Evolutionary conservation across 2,329 filamentous ascomycete species (phyloP).

Genomic region (Cladophialophora immunda): DNA sequence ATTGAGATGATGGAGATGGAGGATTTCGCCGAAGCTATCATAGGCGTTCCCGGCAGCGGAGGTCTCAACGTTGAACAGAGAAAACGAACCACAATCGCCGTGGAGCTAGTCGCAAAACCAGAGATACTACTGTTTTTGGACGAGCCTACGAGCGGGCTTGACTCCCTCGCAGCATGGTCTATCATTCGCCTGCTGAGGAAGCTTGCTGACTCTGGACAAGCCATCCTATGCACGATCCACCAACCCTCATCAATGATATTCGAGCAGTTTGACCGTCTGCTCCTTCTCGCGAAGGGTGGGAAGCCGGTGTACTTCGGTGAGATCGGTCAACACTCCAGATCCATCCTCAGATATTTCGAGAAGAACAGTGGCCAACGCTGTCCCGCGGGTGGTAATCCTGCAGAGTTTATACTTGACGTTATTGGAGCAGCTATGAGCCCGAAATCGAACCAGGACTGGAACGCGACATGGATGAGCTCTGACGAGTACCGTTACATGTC

Average conservation of each 20-base stretch:
- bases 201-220: conserved; percentile 62
- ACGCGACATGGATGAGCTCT: conserved; percentile 60
- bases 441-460: conserved; percentile 70
- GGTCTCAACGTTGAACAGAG: conserved; percentile 68
- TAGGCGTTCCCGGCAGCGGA: conserved; percentile 81
- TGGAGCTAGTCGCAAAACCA: conserved; percentile 78
- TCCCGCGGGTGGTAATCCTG: conserved; percentile 75
- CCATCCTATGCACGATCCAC: conserved; percentile 65
- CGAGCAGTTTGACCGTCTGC: conserved; percentile 71
- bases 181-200: conserved; percentile 70
- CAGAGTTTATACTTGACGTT: conserved; percentile 59
- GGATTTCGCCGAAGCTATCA: conserved; percentile 85
- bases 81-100: conserved; percentile 86
- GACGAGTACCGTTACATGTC: neutral
- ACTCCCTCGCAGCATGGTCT: conserved; percentile 70
- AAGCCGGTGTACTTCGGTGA: conserved; percentile 84
- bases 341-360: conserved; percentile 78
- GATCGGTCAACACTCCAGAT: conserved; percentile 69
- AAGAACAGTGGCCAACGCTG: conserved; percentile 72
- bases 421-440: conserved; percentile 60
- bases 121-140: conserved; percentile 72
- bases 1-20: conserved; percentile 91
- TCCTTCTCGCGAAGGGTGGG: conserved; percentile 79
- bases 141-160: conserved; percentile 68
- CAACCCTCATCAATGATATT: conserved; percentile 64